These are phyloP conservation scores for Boletus subparvulus DNA, from an alignment of 768 basidiomycete genomes.

Conservation along the genomic window DNA sequence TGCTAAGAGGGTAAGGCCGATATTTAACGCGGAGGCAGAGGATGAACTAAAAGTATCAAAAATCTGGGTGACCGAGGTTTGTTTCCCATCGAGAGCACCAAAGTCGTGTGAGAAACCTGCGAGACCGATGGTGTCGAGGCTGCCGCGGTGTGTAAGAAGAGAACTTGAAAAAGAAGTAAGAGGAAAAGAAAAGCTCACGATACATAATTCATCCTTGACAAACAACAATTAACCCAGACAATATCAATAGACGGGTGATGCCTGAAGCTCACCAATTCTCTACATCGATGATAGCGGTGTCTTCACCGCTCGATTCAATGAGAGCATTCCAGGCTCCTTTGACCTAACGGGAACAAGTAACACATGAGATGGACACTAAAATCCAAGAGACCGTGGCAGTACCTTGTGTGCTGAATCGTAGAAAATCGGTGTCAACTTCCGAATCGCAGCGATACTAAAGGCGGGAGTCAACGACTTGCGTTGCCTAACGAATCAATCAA, in stretches of 20 bases:
- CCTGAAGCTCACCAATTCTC: conserved; percentile 30
- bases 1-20: conserved; percentile 36
- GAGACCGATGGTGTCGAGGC: conserved; percentile 58
- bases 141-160: conserved; percentile 9
- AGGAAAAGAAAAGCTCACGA: conserved; percentile 23
- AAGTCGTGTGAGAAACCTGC: conserved; percentile 65
- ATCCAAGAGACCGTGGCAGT: neutral
- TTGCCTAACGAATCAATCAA: neutral
- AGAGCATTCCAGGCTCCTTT: conserved; percentile 32
- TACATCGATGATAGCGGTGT: conserved; percentile 37
- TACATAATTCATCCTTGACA: conserved; percentile 33
- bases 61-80: conserved; percentile 38
- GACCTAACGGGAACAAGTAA: conserved; percentile 14
- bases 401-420: conserved; percentile 25
- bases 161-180: neutral
- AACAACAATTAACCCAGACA: neutral
- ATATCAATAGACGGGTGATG: too few relatives aligned
- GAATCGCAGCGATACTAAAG: neutral
- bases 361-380: neutral
- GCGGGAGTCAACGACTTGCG: neutral
- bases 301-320: conserved; percentile 20
- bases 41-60: conserved; percentile 38
- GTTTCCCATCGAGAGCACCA: conserved; percentile 50
- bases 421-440: neutral
- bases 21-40: conserved; percentile 25